A percentile compares a stretch with the other conserved stretches of the same genome.
Evolutionary conservation across 495 filamentous ascomycete species (phyloP).

Genomic region (Xylaria longipes): DNA sequence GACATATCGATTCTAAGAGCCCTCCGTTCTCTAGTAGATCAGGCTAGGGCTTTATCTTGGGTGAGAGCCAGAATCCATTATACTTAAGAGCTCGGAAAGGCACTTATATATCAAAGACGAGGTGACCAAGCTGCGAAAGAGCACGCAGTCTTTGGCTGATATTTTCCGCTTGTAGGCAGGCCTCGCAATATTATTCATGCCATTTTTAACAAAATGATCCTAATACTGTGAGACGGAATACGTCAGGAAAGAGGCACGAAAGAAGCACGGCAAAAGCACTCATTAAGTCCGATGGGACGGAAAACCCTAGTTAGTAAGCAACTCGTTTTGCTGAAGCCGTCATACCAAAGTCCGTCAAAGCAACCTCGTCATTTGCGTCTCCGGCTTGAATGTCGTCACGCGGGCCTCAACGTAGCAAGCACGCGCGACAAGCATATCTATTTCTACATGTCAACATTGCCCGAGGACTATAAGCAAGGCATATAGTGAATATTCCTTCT

Average conservation of each 20-base stretch:
- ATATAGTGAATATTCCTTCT: neutral
- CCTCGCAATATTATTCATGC: neutral
- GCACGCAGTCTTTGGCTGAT: neutral
- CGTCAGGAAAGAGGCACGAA: neutral
- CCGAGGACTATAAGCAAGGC: neutral
- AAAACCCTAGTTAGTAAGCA: neutral
- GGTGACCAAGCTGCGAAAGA: neutral
- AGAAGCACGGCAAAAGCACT: neutral
- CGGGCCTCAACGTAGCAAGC: too few species aligned
- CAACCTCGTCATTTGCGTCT: too few species aligned
- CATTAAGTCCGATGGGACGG: neutral
- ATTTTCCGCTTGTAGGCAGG: neutral
- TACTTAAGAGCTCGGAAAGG: neutral
- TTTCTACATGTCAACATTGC: neutral
- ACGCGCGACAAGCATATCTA: neutral
- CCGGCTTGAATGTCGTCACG: too few species aligned
- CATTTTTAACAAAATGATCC: neutral
- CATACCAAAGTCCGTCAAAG: too few species aligned
- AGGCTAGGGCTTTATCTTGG: neutral
- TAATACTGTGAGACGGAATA: neutral
- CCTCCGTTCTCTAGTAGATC: neutral
- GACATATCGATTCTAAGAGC: slow-evolving; percentile 22
- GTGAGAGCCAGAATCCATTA: neutral
- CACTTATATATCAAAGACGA: neutral
- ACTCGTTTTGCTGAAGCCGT: too few species aligned